phyloP scores from a whole-genome alignment of 1,284 basidiomycete genomes.

The Malassezia dermatis region DNA sequence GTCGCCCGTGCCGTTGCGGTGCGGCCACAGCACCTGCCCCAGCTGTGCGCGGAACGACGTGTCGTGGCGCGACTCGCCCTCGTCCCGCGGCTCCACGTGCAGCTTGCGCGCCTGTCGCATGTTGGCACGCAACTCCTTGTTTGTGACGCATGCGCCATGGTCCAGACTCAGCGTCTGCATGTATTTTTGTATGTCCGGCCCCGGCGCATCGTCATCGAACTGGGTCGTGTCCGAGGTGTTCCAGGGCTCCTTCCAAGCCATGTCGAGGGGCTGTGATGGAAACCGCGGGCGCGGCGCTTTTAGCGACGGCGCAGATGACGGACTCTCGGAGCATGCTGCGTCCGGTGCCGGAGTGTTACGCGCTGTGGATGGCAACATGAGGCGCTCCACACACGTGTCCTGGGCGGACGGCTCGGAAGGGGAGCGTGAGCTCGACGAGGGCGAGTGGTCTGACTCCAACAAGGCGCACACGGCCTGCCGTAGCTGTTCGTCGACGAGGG shows the following conservation, averaged over 20 bases:
- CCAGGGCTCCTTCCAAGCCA: background rate
- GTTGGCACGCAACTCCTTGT: constrained; percentile 30
- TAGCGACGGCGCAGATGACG: background rate
- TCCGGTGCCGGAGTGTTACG: background rate
- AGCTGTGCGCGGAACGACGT: background rate
- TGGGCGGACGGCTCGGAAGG: background rate
- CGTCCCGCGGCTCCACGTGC: constrained; percentile 15
- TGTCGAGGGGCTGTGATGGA: background rate
- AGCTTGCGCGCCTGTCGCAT: constrained; percentile 23
- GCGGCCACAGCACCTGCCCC: background rate
- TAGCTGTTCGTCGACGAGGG: background rate
- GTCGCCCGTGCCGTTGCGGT: background rate
- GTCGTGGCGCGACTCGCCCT: background rate
- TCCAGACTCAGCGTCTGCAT: constrained; percentile 19
- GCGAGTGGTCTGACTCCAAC: background rate
- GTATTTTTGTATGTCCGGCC: background rate
- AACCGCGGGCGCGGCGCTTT: background rate
- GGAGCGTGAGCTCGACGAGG: background rate
- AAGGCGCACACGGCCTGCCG: background rate
- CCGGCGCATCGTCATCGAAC: background rate
- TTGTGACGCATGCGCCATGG: constrained; percentile 29
- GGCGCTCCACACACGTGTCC: background rate
- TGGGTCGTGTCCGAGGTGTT: background rate
- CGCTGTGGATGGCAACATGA: background rate
- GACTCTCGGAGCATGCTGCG: background rate